Base-by-base conservation (phyloP, 1,284 basidiomycete genomes). In the Mycena sp. region DNA sequence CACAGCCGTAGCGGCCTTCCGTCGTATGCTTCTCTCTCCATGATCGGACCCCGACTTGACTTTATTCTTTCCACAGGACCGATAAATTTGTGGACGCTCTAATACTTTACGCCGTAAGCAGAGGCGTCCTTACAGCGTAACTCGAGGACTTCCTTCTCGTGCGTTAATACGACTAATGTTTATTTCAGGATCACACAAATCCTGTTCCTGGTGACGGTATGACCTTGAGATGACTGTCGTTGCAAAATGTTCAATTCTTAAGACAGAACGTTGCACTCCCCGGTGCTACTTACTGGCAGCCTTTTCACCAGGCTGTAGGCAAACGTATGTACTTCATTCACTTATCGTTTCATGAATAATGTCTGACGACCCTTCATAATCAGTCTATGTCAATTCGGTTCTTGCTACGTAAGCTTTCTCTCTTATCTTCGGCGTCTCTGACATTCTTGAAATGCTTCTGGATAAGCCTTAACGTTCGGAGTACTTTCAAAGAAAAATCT, bases 371-470 rank as follows among this genome's bases (percentile, higher is more conserved):
- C 5, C 25, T 30, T 2, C 11, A 32, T 49, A 10, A 17, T 25
- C 64, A 63, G 61, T 66, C 17, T 65, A 65, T 37, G 64, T 65
- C 14, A 65, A 65, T 44, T 54, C 60, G 12, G 56, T 63, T 19
- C 55, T 65, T 6, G 40, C 60, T 10, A 59, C 64, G 63, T 65
- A 19, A 41, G 56, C 32, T 21, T 16, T 17, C 6, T 23, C 23
- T 9, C 4, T 4, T 14, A 28, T 37, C 21, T 41, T 49, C 41
- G n/a, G 12, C 14, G 41, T 19, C 7, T 23, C n/a, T 43, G 41
- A 16, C 41, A n/a, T 23, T 10, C 19, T 43, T 43, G 4, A 21
- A 16, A 17, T 25, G n/a, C 29, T 11, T 12, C 32, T 9, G 16
- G n/a, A 14, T 14, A 21, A 58, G 56, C 17, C 40, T 59, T 4